These are phyloP conservation scores for Salmacisia buchloeana DNA, from an alignment of 1,284 basidiomycete species.

Conservation along the genomic window DNA sequence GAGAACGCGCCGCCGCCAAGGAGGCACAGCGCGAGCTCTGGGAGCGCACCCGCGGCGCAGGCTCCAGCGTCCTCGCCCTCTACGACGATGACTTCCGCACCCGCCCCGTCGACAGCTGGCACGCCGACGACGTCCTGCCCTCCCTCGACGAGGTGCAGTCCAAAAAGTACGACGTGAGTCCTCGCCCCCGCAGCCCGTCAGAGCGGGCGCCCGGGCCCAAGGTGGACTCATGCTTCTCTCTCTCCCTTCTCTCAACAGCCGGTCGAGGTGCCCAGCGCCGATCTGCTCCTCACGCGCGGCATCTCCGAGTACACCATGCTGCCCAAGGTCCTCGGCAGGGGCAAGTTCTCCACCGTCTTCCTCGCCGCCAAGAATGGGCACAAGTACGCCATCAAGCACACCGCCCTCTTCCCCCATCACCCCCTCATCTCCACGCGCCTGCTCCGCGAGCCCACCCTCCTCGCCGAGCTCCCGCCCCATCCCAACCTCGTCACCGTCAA, in stretches of 20 bases:
- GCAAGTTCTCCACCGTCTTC: slow-evolving; percentile 49
- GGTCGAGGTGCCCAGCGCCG: slow-evolving; percentile 34
- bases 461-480: slow-evolving; percentile 58
- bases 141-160: neutral
- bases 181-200: no score
- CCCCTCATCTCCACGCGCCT: slow-evolving; percentile 58
- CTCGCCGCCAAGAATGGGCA: slow-evolving; percentile 44
- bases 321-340: slow-evolving; percentile 45
- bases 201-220: no score
- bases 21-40: slow-evolving; percentile 7
- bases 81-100: neutral
- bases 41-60: slow-evolving; percentile 8
- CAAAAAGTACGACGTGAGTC: slow-evolving; percentile 2
- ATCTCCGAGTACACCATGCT: slow-evolving; percentile 49
- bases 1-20: neutral
- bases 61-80: slow-evolving; percentile 7
- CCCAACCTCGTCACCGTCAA: slow-evolving; percentile 58
- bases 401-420: slow-evolving; percentile 59
- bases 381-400: slow-evolving; percentile 58
- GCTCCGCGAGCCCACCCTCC: slow-evolving; percentile 57
- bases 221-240: no score
- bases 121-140: slow-evolving; percentile 7
- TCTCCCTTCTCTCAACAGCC: slow-evolving; percentile 13
- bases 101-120: slow-evolving; percentile 2
- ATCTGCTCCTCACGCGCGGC: slow-evolving; percentile 43